Evolutionary conservation across 352 stramenopile genomes (phyloP).

Genomic region (Phytophthora multivora): DNA sequence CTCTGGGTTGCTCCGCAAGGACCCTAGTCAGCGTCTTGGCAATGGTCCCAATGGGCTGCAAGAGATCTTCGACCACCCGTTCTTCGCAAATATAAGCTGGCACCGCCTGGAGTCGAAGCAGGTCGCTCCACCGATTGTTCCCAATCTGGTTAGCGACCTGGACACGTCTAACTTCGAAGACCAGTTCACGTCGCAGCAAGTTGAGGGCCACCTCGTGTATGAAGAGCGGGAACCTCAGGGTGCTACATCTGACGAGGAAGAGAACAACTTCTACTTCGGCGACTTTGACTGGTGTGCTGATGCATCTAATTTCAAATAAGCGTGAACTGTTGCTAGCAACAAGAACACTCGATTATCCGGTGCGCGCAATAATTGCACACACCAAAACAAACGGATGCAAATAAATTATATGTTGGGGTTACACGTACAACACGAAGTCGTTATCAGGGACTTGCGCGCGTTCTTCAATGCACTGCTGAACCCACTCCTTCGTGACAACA

Average conservation of each 20-base stretch:
- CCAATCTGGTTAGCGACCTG: conserved; percentile 43
- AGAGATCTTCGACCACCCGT: conserved; percentile 75
- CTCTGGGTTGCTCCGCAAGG: conserved; percentile 65
- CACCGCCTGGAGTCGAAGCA: conserved; percentile 78
- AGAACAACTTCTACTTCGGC: conserved; percentile 55
- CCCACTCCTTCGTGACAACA: conserved; percentile 66
- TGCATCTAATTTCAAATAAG: conserved; percentile 47
- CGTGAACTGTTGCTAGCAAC: background rate
- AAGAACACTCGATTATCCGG: background rate
- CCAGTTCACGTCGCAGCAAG: conserved; percentile 74
- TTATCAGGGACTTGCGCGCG: conserved; percentile 57
- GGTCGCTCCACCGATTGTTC: conserved; percentile 63
- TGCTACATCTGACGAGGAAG: conserved; percentile 29
- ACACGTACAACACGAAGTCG: conserved; percentile 62
- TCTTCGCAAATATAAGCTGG: conserved; percentile 80
- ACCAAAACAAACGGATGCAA: conserved; percentile 7
- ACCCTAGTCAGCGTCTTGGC: conserved; percentile 59
- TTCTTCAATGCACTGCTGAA: conserved; percentile 52
- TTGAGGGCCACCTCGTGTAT: conserved; percentile 65
- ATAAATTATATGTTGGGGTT: conserved; percentile 50
- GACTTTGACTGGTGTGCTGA: conserved; percentile 82
- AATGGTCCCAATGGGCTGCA: conserved; percentile 64
- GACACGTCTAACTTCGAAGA: conserved; percentile 82
- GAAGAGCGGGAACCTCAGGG: conserved; percentile 46
- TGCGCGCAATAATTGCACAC: no score